phyloP scores from a whole-genome alignment of 306 rosid species.

The Rosa chinensis region DNA sequence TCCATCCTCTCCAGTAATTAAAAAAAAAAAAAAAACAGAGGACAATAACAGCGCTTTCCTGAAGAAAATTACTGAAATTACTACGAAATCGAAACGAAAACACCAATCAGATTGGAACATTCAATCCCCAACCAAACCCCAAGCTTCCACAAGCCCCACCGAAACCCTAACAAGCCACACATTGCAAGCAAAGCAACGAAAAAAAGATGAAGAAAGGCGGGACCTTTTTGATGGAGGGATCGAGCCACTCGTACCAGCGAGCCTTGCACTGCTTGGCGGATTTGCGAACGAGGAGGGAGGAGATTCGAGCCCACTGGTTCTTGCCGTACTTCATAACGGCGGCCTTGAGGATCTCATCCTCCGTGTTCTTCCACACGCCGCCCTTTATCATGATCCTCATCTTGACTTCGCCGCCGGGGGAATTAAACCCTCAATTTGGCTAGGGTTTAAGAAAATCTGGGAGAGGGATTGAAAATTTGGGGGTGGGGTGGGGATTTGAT shows the following conservation, averaged over 20 bases:
- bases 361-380: conserved; percentile 97
- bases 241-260: conserved; percentile 98
- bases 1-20: too few relatives aligned
- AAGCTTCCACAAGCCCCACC: neutral
- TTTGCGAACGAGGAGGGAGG: conserved; percentile 89
- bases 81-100: neutral
- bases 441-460: conserved; percentile 10
- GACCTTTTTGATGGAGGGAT: conserved; percentile 94
- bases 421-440: neutral
- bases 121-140: too few relatives aligned
- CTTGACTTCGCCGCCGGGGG: conserved; percentile 24
- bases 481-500: neutral
- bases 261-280: conserved; percentile 97
- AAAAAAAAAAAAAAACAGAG: too few relatives aligned
- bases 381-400: conserved; percentile 99
- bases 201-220: neutral
- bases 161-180: neutral
- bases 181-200: neutral
- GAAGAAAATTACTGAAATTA: too few relatives aligned
- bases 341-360: conserved; percentile 95
- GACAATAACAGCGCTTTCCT: neutral
- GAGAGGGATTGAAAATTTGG: neutral
- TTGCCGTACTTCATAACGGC: conserved; percentile 96
- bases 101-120: neutral
- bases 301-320: conserved; percentile 96